Evolutionary conservation across 495 filamentous ascomycete species (phyloP).

Genomic region (Aspergillus indologenus): DNA sequence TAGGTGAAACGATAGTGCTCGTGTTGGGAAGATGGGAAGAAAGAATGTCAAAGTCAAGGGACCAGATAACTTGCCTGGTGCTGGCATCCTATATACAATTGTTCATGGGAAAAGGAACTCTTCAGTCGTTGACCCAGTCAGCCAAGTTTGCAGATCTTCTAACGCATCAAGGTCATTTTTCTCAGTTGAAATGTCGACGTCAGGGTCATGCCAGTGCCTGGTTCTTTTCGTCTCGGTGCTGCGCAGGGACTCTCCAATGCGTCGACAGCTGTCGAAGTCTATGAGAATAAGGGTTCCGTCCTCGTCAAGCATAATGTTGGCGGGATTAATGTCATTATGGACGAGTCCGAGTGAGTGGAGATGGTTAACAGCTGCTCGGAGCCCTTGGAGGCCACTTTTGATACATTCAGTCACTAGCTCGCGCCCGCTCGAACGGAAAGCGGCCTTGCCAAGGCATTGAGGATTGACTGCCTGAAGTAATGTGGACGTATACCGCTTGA

Average conservation of each 20-base stretch:
- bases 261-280: conserved; percentile 39
- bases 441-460: conserved; percentile 14
- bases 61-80: too few species aligned
- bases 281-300: conserved; percentile 35
- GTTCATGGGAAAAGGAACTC: neutral
- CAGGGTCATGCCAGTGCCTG: conserved; percentile 21
- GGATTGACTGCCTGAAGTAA: conserved; percentile 30
- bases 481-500: conserved; percentile 36
- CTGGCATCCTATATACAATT: too few species aligned
- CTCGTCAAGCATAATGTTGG: conserved; percentile 38
- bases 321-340: conserved; percentile 40
- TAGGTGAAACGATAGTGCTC: too few species aligned
- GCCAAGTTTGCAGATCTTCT: conserved; percentile 16
- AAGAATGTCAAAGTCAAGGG: too few species aligned
- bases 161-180: conserved; percentile 24
- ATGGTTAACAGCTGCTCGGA: conserved; percentile 36
- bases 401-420: conserved; percentile 18
- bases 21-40: too few species aligned
- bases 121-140: conserved; percentile 13
- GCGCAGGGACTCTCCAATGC: conserved; percentile 23
- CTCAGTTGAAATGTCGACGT: conserved; percentile 18
- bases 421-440: conserved; percentile 20
- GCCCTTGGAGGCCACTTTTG: conserved; percentile 20
- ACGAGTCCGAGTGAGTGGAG: conserved; percentile 34
- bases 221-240: conserved; percentile 23